phyloP scores from a whole-genome alignment of 2,329 filamentous ascomycete species.

The Calonectria multiphialidica region DNA sequence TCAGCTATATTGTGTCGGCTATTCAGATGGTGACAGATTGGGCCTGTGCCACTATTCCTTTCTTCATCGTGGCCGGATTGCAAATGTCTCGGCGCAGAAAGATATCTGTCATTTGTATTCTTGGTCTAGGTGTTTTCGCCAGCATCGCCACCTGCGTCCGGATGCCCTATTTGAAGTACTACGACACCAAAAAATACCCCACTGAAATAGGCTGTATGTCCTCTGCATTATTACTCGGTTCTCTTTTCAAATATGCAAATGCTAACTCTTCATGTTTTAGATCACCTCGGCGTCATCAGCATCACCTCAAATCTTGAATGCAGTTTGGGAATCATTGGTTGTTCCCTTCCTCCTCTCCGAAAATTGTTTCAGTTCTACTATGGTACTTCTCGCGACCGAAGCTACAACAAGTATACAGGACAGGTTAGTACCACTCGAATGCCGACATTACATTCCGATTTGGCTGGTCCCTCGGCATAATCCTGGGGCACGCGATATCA shows the following conservation, averaged over 20 bases:
- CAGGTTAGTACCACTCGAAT: neutral
- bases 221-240: neutral
- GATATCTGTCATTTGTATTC: neutral
- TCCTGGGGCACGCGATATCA: too few species aligned
- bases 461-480: too few species aligned
- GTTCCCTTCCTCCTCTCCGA: neutral
- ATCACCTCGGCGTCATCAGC: neutral
- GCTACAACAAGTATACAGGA: neutral
- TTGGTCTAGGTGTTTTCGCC: constrained; percentile 13
- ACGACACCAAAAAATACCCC: constrained; percentile 2
- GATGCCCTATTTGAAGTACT: constrained; percentile 17
- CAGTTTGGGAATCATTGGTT: neutral
- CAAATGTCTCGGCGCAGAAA: constrained; percentile 15
- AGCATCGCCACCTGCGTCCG: constrained; percentile 4
- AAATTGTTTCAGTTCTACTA: constrained; percentile 2
- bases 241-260: neutral
- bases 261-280: neutral
- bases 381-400: neutral
- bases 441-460: neutral
- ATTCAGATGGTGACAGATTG: constrained; percentile 17
- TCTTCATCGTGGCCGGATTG: constrained; percentile 7
- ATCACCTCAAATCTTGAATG: neutral
- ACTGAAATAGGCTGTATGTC: neutral
- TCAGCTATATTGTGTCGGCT: constrained; percentile 15
- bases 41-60: constrained; percentile 14